These are phyloP conservation scores for Fomitopsis serialis DNA, from an alignment of 768 basidiomycete species.

Conservation along the genomic window DNA sequence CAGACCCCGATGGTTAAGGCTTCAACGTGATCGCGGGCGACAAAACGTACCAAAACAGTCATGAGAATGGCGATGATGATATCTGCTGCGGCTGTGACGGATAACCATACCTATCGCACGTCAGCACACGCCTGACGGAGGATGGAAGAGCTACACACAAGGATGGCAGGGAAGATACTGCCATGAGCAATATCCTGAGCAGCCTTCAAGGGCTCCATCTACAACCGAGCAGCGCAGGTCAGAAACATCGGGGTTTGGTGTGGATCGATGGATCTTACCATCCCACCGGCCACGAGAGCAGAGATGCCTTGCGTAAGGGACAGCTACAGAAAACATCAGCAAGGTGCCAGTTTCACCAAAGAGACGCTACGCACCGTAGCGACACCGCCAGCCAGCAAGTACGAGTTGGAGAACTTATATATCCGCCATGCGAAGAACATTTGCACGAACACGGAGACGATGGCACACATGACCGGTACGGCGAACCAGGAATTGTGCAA, in stretches of 20 bases:
- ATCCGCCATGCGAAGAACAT: slow-evolving; percentile 8
- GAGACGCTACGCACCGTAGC: neutral
- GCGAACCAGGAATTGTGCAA: slow-evolving; percentile 11
- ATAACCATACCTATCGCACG: neutral
- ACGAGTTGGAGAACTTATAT: neutral
- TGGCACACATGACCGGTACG: slow-evolving; percentile 8
- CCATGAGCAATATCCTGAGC: neutral
- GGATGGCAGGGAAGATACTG: neutral
- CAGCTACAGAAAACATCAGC: neutral
- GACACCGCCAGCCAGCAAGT: neutral
- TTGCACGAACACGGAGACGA: slow-evolving; percentile 7
- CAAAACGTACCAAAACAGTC: slow-evolving; percentile 3
- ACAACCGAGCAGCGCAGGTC: neutral
- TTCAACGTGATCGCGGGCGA: no score
- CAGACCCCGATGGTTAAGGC: no score
- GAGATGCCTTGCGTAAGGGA: neutral
- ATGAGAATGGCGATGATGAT: slow-evolving; percentile 6
- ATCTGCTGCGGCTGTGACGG: slow-evolving; percentile 2
- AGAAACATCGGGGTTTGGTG: neutral
- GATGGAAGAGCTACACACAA: neutral
- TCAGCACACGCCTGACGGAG: neutral
- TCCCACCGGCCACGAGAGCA: slow-evolving; percentile 1
- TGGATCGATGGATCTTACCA: neutral
- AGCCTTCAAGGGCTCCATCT: slow-evolving; percentile 1
- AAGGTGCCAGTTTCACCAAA: neutral